phyloP scores from a whole-genome alignment of 2,329 filamentous ascomycete species.

The Fragosphaeria purpurea region DNA sequence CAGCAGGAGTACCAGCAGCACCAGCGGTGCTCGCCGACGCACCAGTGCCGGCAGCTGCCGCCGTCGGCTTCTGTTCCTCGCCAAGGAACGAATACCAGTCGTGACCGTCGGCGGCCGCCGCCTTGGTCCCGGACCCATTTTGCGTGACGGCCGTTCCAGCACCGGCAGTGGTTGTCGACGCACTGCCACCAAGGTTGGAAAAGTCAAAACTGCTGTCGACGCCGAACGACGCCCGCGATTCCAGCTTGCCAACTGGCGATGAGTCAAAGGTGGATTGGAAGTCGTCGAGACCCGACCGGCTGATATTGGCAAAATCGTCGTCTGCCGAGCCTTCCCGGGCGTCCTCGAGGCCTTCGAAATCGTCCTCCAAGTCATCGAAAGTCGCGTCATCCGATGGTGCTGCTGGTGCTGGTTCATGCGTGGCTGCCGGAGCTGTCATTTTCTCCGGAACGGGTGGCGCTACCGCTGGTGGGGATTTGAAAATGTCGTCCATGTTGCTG shows the following conservation, averaged over 20 bases:
- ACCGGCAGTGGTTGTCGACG: conserved; percentile 18
- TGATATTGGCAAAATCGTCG: conserved; percentile 69
- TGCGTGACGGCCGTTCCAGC: conserved; percentile 15
- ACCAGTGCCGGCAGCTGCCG: conserved; percentile 15
- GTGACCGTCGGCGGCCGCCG: conserved; percentile 39
- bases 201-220: conserved; percentile 52
- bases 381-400: conserved; percentile 35
- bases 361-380: conserved; percentile 69
- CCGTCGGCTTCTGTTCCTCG: conserved; percentile 10
- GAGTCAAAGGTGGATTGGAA: conserved; percentile 79
- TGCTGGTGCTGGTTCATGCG: conserved; percentile 14
- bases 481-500: not conserved
- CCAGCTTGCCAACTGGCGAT: conserved; percentile 45
- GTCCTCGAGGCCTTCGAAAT: conserved; percentile 75
- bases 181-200: conserved; percentile 29
- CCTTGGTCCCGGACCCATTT: conserved; percentile 27
- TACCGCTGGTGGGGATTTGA: not conserved
- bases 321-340: conserved; percentile 72
- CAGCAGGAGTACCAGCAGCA: conserved; percentile 7
- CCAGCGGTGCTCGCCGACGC: conserved; percentile 10
- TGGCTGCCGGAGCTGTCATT: not conserved
- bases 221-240: conserved; percentile 30
- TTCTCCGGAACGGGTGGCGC: not conserved
- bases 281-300: conserved; percentile 60
- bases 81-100: conserved; percentile 52